Evolutionary conservation across 495 filamentous ascomycete genomes (phyloP).

Genomic region (Pyronema omphalodes): DNA sequence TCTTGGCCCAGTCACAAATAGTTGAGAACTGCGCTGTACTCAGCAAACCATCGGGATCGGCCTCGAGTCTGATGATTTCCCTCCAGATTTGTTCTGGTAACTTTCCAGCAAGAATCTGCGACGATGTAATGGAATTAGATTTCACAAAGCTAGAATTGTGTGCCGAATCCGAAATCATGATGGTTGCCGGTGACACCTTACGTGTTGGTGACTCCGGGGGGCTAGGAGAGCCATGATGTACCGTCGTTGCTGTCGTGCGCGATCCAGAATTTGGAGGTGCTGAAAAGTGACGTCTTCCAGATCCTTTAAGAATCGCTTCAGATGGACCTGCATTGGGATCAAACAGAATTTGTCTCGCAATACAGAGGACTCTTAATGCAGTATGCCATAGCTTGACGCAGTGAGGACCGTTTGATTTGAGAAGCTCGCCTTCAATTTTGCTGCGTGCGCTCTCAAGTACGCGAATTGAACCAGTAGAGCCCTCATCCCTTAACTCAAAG

Average conservation of each 20-base stretch:
- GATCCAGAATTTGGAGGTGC: not conserved
- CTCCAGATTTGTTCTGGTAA: slow-evolving; percentile 14
- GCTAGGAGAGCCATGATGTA: not conserved
- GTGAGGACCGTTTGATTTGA: slow-evolving; percentile 13
- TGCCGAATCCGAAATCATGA: no score
- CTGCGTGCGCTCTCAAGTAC: slow-evolving; percentile 17
- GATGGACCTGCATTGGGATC: not conserved
- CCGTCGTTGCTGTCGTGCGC: no score
- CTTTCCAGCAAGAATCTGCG: slow-evolving; percentile 7
- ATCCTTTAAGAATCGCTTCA: not conserved
- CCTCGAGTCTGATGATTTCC: slow-evolving; percentile 11
- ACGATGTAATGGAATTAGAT: not conserved
- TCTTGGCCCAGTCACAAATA: slow-evolving; percentile 15
- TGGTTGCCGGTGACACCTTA: not conserved
- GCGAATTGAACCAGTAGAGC: not conserved
- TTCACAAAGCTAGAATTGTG: not conserved
- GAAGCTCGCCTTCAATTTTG: slow-evolving; percentile 16
- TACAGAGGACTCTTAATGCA: slow-evolving; percentile 13
- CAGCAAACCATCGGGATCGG: slow-evolving; percentile 14
- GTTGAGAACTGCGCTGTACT: slow-evolving; percentile 13
- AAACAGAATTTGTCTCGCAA: slow-evolving; percentile 4
- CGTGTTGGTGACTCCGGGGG: not conserved
- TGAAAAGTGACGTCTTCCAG: not conserved
- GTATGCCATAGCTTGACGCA: slow-evolving; percentile 11
- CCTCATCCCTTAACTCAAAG: not conserved